Base-by-base conservation (phyloP, 805 yeast species). In the Pichia scutulata region DNA sequence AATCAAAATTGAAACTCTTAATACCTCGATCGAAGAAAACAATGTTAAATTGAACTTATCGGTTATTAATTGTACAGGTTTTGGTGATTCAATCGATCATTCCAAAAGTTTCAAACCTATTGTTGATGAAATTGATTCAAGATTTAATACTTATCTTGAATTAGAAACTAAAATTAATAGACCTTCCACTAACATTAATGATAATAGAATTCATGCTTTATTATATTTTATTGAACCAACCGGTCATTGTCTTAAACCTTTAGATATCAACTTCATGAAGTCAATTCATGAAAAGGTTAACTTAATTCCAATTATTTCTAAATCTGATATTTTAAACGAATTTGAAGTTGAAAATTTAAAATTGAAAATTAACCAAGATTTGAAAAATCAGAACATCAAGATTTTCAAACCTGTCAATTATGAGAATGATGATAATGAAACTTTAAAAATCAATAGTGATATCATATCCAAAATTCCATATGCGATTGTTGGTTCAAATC, bases 201-300 rank as follows among this genome's bases (percentile, higher is more conserved):
- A 93, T 70, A 78, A 83, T 62, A 82, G 99, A 63, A 80, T 93
- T 52, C 99, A 93, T 68, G 98, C 97, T 33, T 81, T 89, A 65
- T 71, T 93, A 55, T 93, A 90, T 70, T 92, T 93, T 61, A 86
- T 93, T 62, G 97, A 92, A 70, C 99, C 99, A 59, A 90, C 97
- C 24, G 98, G 97, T 54, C 99, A 93, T 70, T 81, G 87, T 41
- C 77, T 93, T 66, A 86, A 84, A 66, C 83, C 97, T 19, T 75
- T 93, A 61, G 99, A 93, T 68, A 81, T 93, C 58, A 83, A 79
- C 57, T 86, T 90, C 59, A 87, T 93, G 88, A 83, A 84, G 64
- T 80, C 81, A 65, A 80, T 93, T 55, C 95, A 89, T 71, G 83
- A 84, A 63, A 89, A 89, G 68, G 97, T 90, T 54, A 93, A 93